Conservation (phyloP, 768 basidiomycete species). For the Tricholoma sp. region DNA sequence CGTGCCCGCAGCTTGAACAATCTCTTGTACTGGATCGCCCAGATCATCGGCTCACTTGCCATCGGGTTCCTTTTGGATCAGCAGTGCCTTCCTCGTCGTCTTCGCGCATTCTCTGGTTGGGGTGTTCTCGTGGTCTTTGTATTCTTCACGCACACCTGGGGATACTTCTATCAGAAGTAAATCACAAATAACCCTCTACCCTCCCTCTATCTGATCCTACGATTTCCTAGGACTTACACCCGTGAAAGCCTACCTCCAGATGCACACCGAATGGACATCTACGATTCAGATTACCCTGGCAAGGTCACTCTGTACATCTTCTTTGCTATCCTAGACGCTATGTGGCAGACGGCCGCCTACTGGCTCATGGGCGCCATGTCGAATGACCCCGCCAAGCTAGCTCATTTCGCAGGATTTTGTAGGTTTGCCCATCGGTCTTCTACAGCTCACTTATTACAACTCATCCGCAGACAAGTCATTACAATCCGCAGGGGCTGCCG, state of each 20-base stretch:
- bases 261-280: conserved; percentile 52
- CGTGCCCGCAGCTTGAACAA: conserved; percentile 74
- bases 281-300: conserved; percentile 48
- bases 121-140: conserved; percentile 53
- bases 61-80: conserved; percentile 69
- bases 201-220: not conserved
- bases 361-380: conserved; percentile 88
- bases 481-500: conserved; percentile 75
- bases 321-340: conserved; percentile 71
- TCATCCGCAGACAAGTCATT: conserved; percentile 54
- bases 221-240: conserved; percentile 46
- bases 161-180: conserved; percentile 69
- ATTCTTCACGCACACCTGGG: conserved; percentile 71
- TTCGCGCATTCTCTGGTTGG: conserved; percentile 73
- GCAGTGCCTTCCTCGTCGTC: conserved; percentile 48
- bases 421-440: conserved; percentile 20
- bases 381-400: conserved; percentile 75
- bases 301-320: conserved; percentile 63
- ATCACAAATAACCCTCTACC: conserved; percentile 12
- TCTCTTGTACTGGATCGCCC: conserved; percentile 74
- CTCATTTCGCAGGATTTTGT: conserved; percentile 81
- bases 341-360: conserved; percentile 83
- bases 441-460: not conserved
- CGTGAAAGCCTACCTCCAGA: conserved; percentile 39
- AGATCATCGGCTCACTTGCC: conserved; percentile 67